Evolutionary conservation across 257 asterid species (phyloP), one percentile per base, ranked within the genome.

Genomic region (Gentiana macrophylla): DNA sequence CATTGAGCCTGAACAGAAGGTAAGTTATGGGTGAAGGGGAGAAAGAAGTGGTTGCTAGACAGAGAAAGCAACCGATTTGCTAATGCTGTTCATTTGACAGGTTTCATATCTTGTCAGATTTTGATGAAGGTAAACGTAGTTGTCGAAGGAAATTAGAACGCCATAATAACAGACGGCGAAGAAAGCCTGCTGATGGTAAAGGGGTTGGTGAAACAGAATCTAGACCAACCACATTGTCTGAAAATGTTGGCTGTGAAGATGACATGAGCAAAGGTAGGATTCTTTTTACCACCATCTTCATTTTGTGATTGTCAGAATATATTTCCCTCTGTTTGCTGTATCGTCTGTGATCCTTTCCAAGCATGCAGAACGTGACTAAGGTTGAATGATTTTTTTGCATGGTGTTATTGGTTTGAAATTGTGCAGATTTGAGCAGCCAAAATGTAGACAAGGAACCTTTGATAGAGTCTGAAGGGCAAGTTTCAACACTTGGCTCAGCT

Each of bases 71-170:
- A 41, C 6, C 10, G 9, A 37, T 64, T 13, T 50, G 24, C 66
- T 70, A 12, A 59, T 36, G 11, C 38, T 59, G 53, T 56, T 35
- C 15, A 58, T 37, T 72, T 75, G 71, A 71, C 81, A 91, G 95
- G 85, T 89, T 89, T 69, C 97, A 89, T 62, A 57, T 89, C 57
- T 62, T 89, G 73, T 60, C 86, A 60, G 95, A 85, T 68, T 89
- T 89, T 74, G 95, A 89, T 55, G 94, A 89, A 74, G 95, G 93
- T 55, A 89, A 83, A 56, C 84, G 97, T 49, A 89, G 97, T 73
- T 89, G 97, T 66, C 72, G 97, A 67, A 77, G 95, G 79, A 89
- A 89, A 68, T 77, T 89, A 75, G 94, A 89, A 68, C 91, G 85
- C 12, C 97, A 89, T 71, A 88, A 88, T 66, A 82, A 80, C 70